Evolutionary conservation across 345 rosid species (phyloP).

Genomic region (Eucalyptus marginata): DNA sequence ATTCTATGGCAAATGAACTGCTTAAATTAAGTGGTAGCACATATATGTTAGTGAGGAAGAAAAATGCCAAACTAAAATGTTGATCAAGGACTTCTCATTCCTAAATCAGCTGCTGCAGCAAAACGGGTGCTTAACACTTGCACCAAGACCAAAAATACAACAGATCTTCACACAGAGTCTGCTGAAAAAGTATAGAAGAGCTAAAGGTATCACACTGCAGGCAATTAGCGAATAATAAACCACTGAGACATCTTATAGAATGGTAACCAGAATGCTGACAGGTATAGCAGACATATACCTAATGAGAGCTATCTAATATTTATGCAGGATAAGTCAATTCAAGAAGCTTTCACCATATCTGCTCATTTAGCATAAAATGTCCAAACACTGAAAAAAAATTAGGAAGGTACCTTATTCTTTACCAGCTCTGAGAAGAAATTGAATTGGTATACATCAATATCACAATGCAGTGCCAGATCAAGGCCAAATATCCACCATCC

Average conservation of each 20-base stretch:
- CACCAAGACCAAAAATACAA: neutral
- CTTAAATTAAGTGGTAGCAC: neutral
- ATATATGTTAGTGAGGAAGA: neutral
- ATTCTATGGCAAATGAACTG: neutral
- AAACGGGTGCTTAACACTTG: neutral
- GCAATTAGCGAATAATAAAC: neutral
- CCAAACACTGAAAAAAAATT: neutral
- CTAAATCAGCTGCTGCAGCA: neutral
- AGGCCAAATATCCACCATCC: slow-evolving; percentile 99
- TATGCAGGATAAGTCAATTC: neutral
- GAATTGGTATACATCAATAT: slow-evolving; percentile 96
- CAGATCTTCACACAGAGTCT: neutral
- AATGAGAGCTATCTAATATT: neutral
- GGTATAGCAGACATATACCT: neutral
- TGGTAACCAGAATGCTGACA: neutral
- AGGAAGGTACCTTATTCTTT: slow-evolving; percentile 51
- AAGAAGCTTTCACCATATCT: neutral
- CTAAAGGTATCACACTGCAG: neutral
- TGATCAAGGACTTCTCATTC: neutral
- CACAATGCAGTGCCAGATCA: slow-evolving; percentile 93
- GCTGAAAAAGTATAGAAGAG: neutral
- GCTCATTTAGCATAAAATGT: neutral
- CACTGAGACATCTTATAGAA: neutral
- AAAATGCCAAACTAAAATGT: neutral
- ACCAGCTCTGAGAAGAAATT: slow-evolving; percentile 77